Conservation (phyloP, 768 basidiomycete genomes). For the Leccinum pellstonianum region DNA sequence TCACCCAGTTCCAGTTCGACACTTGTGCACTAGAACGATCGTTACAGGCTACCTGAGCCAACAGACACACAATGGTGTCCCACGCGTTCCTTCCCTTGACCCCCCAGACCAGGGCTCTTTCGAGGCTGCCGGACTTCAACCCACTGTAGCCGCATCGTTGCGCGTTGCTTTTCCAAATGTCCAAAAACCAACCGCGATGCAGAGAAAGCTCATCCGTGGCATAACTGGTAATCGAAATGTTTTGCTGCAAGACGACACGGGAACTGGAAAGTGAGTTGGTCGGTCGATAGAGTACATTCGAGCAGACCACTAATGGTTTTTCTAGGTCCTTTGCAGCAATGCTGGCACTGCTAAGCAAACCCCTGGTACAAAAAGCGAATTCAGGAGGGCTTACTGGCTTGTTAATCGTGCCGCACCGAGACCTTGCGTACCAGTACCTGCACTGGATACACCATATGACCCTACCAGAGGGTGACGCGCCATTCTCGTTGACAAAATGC, state of each 20-base stretch:
- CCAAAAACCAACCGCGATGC: constrained; percentile 54
- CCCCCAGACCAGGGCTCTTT: constrained; percentile 34
- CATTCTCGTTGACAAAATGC: constrained; percentile 41
- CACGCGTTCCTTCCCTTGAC: background rate
- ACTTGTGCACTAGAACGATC: constrained; percentile 22
- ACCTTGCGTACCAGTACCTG: constrained; percentile 64
- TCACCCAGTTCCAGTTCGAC: constrained; percentile 9
- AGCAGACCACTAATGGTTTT: constrained; percentile 3
- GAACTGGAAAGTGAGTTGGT: constrained; percentile 70
- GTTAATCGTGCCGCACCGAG: constrained; percentile 70
- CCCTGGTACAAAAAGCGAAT: constrained; percentile 18
- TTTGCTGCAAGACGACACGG: constrained; percentile 67
- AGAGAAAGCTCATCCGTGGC: constrained; percentile 61
- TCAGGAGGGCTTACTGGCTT: constrained; percentile 47
- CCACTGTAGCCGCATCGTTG: constrained; percentile 48
- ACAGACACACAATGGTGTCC: constrained; percentile 9
- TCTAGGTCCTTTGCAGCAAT: constrained; percentile 70
- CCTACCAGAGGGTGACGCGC: constrained; percentile 27
- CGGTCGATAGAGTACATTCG: background rate
- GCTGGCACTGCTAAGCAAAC: constrained; percentile 62
- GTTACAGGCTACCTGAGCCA: constrained; percentile 30
- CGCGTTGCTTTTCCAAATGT: constrained; percentile 62
- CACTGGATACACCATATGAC: constrained; percentile 63
- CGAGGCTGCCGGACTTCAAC: constrained; percentile 52
- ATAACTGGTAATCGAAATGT: constrained; percentile 57